Base-by-base conservation (phyloP, 2,329 filamentous ascomycete species). In the Chalara sp. region DNA sequence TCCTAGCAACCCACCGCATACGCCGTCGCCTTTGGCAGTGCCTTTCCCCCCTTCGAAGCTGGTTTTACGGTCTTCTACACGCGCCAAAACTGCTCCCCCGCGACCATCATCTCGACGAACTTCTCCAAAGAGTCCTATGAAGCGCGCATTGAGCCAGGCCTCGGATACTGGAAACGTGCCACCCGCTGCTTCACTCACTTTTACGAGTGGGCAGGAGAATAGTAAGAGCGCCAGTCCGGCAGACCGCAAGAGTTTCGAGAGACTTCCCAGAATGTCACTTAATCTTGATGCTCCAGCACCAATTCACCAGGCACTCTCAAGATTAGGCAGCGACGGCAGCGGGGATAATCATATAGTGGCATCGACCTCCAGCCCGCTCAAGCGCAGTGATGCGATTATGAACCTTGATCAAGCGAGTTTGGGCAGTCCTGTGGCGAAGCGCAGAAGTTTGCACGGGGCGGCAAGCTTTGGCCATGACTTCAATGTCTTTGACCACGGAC, bases 321-420 rank as follows among this genome's bases (percentile, higher is more conserved):
- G 76, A 56, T 66, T 79, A n/a, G 59, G 61, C 33, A 63, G 74
- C 12, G 78, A 81, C 47, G 66, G 66, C 13, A 72, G 68, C 45
- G 65, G 57, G 33, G 63, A 66, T 47, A 46, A 44, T 37, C 71
- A 72, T 47, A 69, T 74, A 44, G 70, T 74, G 46, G 73, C 79
- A 13, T 73, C 79, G 21, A 81, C 83, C 54, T 83, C 86, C 5
- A 96, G 92, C 65, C 91, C 92, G 5, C 72, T 97, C 60, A 96
- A 97, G 76, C 84, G 93, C 61, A 92, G 86, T 64, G 92, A 97
- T 71, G 86, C 87, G 42, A 85, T 86, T 47, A 92, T 95, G 87
- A 89, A 89, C 62, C 72, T 95, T 46, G 91, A 95, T 62, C 86
- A 88, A 56, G 76, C 83, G 31, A 85, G 79, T 60, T 76, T 87